Conservation (phyloP, 2,329 filamentous ascomycete genomes). For the Tolypocladium album region DNA sequence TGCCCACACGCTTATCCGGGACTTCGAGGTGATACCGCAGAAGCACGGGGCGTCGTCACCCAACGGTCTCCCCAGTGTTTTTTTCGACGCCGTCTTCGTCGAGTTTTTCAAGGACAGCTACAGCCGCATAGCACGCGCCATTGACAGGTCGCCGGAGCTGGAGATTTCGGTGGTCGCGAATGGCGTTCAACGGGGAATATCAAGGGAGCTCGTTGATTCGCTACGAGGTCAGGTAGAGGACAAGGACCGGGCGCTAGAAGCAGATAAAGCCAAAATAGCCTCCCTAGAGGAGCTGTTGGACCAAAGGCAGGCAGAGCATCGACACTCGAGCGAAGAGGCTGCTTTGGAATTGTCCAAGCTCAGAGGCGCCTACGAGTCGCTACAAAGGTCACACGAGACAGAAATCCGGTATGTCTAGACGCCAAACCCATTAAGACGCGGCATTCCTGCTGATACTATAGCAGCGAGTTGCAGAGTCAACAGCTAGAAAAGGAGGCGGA, state of each 20-base stretch:
- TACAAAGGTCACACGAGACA: conserved; percentile 15
- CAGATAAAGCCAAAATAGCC: conserved; percentile 32
- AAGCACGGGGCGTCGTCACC: conserved; percentile 39
- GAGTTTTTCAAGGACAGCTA: conserved; percentile 97
- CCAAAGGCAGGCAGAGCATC: conserved; percentile 65
- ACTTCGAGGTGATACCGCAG: conserved; percentile 80
- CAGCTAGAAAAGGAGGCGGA: conserved; percentile 13
- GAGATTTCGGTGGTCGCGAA: conserved; percentile 75
- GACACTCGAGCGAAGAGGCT: conserved; percentile 49
- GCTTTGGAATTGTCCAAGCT: conserved; percentile 13
- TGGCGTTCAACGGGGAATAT: conserved; percentile 78
- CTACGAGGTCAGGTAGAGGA: conserved; percentile 68
- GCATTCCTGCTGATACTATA: neutral
- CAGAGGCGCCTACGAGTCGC: conserved; percentile 16
- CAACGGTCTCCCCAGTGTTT: conserved; percentile 62
- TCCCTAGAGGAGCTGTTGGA: conserved; percentile 46
- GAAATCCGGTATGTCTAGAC: conserved; percentile 40
- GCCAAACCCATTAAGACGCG: neutral
- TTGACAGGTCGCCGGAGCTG: conserved; percentile 82
- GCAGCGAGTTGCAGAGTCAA: conserved; percentile 21
- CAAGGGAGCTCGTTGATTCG: conserved; percentile 84
- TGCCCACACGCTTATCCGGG: conserved; percentile 66
- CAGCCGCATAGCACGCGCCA: conserved; percentile 68
- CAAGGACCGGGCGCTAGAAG: conserved; percentile 44
- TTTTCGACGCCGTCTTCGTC: conserved; percentile 76